Evolutionary conservation across 768 basidiomycete species (phyloP).

Genomic region (Phylloporus rhodoxanthus): DNA sequence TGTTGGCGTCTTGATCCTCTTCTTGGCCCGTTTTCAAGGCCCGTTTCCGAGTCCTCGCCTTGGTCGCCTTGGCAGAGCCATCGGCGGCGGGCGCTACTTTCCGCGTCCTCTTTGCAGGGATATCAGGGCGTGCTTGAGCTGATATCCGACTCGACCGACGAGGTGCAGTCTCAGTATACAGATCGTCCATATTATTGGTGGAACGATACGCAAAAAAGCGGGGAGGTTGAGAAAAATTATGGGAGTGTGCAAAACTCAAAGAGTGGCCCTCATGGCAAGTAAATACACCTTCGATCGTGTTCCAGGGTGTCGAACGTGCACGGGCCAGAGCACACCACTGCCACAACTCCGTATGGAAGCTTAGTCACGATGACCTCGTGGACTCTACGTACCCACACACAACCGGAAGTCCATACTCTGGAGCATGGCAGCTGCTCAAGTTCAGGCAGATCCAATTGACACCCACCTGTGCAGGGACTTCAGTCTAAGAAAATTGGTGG

Average conservation of each 20-base stretch:
- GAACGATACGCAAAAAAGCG: background rate
- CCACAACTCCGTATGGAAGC: constrained; percentile 2
- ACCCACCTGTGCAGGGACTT: no score
- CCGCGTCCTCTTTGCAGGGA: constrained; percentile 8
- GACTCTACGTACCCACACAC: no score
- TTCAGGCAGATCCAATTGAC: no score
- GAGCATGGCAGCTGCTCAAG: no score
- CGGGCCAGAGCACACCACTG: constrained; percentile 5
- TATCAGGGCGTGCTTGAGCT: constrained; percentile 39
- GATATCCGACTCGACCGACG: constrained; percentile 56
- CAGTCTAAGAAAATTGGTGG: no score
- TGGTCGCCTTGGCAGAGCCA: constrained; percentile 22
- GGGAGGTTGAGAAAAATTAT: constrained; percentile 7
- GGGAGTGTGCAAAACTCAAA: constrained; percentile 21
- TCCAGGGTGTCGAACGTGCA: constrained; percentile 3
- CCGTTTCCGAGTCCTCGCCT: constrained; percentile 35
- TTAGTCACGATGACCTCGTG: no score
- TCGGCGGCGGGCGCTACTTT: constrained; percentile 15
- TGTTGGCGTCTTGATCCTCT: constrained; percentile 13
- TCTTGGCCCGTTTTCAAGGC: constrained; percentile 19
- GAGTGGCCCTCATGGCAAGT: constrained; percentile 14
- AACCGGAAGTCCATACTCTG: no score
- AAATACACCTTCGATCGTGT: constrained; percentile 11
- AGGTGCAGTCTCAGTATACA: constrained; percentile 24
- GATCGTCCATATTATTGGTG: constrained; percentile 10